These are phyloP conservation scores for Emericellopsis cladophorae DNA, from an alignment of 2,329 filamentous ascomycete genomes.

Conservation along the genomic window DNA sequence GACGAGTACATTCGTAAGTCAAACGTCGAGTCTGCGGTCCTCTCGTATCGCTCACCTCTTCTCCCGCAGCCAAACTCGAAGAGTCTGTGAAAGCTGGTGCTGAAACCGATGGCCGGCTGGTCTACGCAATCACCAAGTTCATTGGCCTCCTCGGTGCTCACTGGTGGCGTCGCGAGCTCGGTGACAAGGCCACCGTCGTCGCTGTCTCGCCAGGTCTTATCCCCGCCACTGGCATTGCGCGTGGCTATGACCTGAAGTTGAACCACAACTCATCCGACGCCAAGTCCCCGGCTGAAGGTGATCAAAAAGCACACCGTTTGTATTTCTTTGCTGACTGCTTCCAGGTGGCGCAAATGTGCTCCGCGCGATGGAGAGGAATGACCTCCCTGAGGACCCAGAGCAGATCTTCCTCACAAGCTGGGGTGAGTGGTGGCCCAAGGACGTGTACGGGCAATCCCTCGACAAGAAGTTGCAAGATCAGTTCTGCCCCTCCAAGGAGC, in stretches of 20 bases:
- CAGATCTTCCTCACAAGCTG: conserved; percentile 41
- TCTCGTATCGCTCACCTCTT: conserved; percentile 12
- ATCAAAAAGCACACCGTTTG: conserved; percentile 1
- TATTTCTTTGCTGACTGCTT: not conserved
- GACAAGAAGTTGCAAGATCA: conserved; percentile 36
- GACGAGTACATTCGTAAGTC: conserved; percentile 10
- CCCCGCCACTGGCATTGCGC: conserved; percentile 29
- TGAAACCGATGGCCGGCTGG: conserved; percentile 10
- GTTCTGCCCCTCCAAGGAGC: conserved; percentile 33
- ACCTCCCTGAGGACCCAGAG: conserved; percentile 36
- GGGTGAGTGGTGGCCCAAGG: conserved; percentile 42
- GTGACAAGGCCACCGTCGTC: conserved; percentile 27
- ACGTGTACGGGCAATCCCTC: conserved; percentile 23
- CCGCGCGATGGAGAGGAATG: conserved; percentile 26
- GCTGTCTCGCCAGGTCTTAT: conserved; percentile 41
- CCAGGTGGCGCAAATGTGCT: conserved; percentile 32
- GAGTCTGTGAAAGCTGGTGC: conserved; percentile 25
- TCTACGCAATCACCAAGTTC: conserved; percentile 36
- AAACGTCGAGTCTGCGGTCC: not conserved
- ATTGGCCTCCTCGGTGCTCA: conserved; percentile 36
- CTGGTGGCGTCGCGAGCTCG: conserved; percentile 42
- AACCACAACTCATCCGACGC: conserved; percentile 27
- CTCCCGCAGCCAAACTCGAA: conserved; percentile 19
- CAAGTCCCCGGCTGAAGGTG: conserved; percentile 33
- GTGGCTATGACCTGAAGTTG: conserved; percentile 15